Evolutionary conservation across 129 eudicot species (phyloP), one percentile per base, ranked within the genome.

Genomic region (Chrysanthemum makinoi): DNA sequence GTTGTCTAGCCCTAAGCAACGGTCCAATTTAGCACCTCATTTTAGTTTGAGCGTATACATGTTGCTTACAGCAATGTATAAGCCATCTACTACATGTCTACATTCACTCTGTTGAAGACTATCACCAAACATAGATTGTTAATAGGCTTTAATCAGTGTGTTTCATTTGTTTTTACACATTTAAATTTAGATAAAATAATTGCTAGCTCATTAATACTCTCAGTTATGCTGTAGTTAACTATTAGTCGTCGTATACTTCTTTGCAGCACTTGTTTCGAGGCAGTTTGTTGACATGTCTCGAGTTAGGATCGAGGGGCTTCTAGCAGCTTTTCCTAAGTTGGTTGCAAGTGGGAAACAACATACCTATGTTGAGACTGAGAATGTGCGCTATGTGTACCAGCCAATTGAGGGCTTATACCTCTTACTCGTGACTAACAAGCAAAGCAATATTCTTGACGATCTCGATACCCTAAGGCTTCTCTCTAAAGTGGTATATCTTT

Each of bases 281-380:
- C 98, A 93, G 76, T 93, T 87, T 79, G 90, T 89, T 70, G 98
- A 93, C 68, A 93, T 89, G 98, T 82, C 98, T 69, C 95, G 96
- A 47, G 82, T 89, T 39, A 79, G 98, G 79, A 87, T 93, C 28
- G 98, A 93, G 77, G 96, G 98, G 66, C 89, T 89, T 69, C 98
- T 93, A 78, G 95, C 96, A 78, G 98, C 98, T 67, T 93, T 93
- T 24, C 98, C 98, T 19, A 93, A 93, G 82, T 73, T 91, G 83
- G 83, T 91, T n/a, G 98, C 96, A 77, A 91, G 86, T 59, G 98
- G 98, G 69, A 91, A 91, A 59, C 98, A 91, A 19, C 98, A 91
- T 72, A 91, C 98, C 59, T 88, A 82, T 73, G 80, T 91, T 75
- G 98, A 91, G 89, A 89, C 98, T 11, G 96, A 93, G 57, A 89